Conservation (phyloP, 495 filamentous ascomycete genomes). For the Cryomyces minteri region DNA sequence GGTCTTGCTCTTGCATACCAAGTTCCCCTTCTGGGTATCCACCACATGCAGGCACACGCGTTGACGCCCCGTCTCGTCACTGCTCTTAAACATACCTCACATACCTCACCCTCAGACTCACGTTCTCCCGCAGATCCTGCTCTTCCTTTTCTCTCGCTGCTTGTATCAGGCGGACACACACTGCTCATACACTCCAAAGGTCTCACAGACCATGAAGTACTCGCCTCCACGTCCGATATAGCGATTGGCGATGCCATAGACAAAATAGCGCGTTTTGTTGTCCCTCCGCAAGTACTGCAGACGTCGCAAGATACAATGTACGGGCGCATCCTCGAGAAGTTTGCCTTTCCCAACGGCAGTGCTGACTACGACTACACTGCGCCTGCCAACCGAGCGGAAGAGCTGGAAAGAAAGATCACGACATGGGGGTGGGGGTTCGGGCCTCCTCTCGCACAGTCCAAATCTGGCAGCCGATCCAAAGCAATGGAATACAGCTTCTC, state of each 20-base stretch:
- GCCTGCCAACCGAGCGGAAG: conserved; percentile 32
- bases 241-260: conserved; percentile 77
- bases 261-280: conserved; percentile 57
- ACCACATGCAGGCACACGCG: conserved; percentile 96
- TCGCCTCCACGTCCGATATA: conserved; percentile 53
- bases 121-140: conserved; percentile 10
- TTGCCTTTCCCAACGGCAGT: conserved; percentile 44
- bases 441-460: conserved; percentile 33
- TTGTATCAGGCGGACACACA: conserved; percentile 89
- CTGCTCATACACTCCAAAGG: conserved; percentile 55
- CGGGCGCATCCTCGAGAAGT: conserved; percentile 54
- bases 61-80: conserved; percentile 68
- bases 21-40: conserved; percentile 62
- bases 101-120: background rate
- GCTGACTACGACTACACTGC: conserved; percentile 30
- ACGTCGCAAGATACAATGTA: conserved; percentile 44
- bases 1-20: conserved; percentile 71
- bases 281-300: conserved; percentile 34
- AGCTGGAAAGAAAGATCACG: conserved; percentile 23
- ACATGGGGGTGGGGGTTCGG: conserved; percentile 38
- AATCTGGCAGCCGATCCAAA: conserved; percentile 12
- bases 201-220: conserved; percentile 46
- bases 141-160: conserved; percentile 75
- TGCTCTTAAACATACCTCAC: conserved; percentile 26
- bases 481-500: conserved; percentile 45